These are phyloP conservation scores for Globisporangium orthogonon DNA, from an alignment of 352 stramenopile genomes.

Conservation along the genomic window DNA sequence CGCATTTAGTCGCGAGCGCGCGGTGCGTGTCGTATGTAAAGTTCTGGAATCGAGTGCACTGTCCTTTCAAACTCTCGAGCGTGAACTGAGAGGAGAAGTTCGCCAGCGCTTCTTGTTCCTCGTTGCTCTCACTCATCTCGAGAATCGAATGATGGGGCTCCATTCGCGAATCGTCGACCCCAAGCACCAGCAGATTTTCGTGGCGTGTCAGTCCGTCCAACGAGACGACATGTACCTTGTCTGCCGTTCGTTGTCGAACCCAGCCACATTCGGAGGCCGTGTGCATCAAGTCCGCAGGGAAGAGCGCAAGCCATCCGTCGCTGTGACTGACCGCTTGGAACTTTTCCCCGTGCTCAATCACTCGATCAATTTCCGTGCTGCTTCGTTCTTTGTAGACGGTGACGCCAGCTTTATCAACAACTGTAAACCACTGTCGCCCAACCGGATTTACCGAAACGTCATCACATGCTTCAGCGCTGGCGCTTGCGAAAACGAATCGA, in stretches of 20 bases:
- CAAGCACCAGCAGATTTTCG: constrained; percentile 57
- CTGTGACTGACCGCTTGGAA: constrained; percentile 14
- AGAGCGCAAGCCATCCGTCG: constrained; percentile 31
- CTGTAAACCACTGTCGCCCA: constrained; percentile 15
- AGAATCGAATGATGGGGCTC: constrained; percentile 28
- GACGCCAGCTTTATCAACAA: constrained; percentile 20
- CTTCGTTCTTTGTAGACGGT: constrained; percentile 21
- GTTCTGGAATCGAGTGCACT: constrained; percentile 49
- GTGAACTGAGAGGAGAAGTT: constrained; percentile 61
- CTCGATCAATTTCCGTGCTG: constrained; percentile 8
- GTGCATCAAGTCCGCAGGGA: neutral
- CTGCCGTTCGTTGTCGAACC: constrained; percentile 33
- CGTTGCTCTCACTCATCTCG: constrained; percentile 57
- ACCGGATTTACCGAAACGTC: too few species aligned
- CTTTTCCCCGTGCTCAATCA: constrained; percentile 16
- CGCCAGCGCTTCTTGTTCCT: constrained; percentile 42
- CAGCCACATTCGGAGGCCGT: constrained; percentile 19
- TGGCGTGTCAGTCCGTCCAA: constrained; percentile 15
- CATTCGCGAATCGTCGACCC: constrained; percentile 42
- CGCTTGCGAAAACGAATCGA: constrained; percentile 18
- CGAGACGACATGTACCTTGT: constrained; percentile 25
- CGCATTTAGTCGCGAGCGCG: constrained; percentile 49
- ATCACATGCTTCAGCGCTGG: neutral
- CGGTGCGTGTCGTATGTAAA: constrained; percentile 57
- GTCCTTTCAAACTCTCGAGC: constrained; percentile 55